Evolutionary conservation across 2,329 filamentous ascomycete genomes (phyloP), one percentile per base, ranked within the genome.

Genomic region (Arthrobotrys megalospora): DNA sequence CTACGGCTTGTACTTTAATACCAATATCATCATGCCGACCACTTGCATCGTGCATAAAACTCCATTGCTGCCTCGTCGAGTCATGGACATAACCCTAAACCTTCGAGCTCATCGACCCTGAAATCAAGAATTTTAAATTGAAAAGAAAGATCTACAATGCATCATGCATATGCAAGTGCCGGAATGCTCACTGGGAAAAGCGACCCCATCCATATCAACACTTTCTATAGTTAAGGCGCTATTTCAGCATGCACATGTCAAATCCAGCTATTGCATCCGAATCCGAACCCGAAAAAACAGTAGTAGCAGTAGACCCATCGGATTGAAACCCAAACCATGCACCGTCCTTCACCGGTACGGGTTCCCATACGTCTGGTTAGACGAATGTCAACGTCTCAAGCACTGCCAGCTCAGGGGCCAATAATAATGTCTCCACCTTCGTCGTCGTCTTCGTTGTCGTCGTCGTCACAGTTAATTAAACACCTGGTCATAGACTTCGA

Each of bases 401-500:
- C 6, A 41, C 19, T 34, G 8, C 19, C 36, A 43, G 4, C 16
- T 43, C 55, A 43, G 55, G 6, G 36, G 19, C 36, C n/a, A 45
- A 45, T 16, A 45, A 60, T 43, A 19, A n/a, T 24, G 55, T 6
- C 55, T 60, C 55, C 55, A 60, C 55, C 0, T 5, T 19, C 6
- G 28, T 7, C 8, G 7, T 12, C 2, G 28, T 7, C 8, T 3
- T 14, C 55, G 36, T 14, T 34, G 36, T 16, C 16, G 12, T 2
- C 19, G 28, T 24, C 16, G 6, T n/a, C 8, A 38, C 65, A 36
- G 45, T 43, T 50, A 47, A 76, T 76, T 62, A 58, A 34, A 3
- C 64, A 68, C 43, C 55, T 76, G 24, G 47, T 76, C 6, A 36
- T 76, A 10, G 71, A 76, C 38, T 69, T 76, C 38, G 71, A 76